Percentiles rank a stretch among this genome's conserved stretches.
phyloP scores from a whole-genome alignment of 495 filamentous ascomycete genomes.

The Annulohypoxylon stygium region DNA sequence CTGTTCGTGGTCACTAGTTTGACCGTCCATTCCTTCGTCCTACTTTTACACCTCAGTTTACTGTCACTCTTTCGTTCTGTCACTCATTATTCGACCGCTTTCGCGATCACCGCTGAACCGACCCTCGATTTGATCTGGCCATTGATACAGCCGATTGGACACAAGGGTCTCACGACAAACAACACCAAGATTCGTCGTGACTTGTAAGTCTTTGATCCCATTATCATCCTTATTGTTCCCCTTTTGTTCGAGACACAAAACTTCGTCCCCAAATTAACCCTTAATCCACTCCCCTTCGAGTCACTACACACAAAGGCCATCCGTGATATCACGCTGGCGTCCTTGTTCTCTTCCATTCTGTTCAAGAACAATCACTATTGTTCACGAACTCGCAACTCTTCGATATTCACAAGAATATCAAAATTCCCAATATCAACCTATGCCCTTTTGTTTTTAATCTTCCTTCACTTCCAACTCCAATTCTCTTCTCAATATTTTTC shows the following conservation, averaged over 20 bases:
- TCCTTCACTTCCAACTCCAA: not conserved
- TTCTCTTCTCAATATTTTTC: not conserved
- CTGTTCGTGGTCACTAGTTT: constrained; percentile 32
- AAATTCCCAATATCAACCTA: constrained; percentile 12
- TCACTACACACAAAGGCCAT: constrained; percentile 25
- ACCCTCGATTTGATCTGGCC: constrained; percentile 21
- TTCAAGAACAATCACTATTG: constrained; percentile 46
- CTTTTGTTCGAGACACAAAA: constrained; percentile 34
- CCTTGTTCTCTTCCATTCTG: constrained; percentile 17
- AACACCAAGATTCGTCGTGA: constrained; percentile 21
- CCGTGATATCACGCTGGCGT: constrained; percentile 4
- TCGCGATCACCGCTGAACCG: constrained; percentile 11
- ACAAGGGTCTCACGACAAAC: constrained; percentile 27
- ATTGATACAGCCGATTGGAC: constrained; percentile 19
- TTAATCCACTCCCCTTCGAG: constrained; percentile 7
- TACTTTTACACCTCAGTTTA: constrained; percentile 18
- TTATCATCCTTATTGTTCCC: constrained; percentile 12
- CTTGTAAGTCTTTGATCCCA: constrained; percentile 44
- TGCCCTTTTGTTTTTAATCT: constrained; percentile 8
- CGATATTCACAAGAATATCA: constrained; percentile 20
- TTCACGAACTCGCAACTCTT: constrained; percentile 17
- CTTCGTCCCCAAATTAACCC: constrained; percentile 7
- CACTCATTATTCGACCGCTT: constrained; percentile 35
- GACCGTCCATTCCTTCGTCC: constrained; percentile 34
- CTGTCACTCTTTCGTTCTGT: constrained; percentile 38